Percentiles rank a stretch among this genome's conserved stretches.
Evolutionary conservation across 257 asterid species (phyloP).

Genomic region (Paulownia fortunei): DNA sequence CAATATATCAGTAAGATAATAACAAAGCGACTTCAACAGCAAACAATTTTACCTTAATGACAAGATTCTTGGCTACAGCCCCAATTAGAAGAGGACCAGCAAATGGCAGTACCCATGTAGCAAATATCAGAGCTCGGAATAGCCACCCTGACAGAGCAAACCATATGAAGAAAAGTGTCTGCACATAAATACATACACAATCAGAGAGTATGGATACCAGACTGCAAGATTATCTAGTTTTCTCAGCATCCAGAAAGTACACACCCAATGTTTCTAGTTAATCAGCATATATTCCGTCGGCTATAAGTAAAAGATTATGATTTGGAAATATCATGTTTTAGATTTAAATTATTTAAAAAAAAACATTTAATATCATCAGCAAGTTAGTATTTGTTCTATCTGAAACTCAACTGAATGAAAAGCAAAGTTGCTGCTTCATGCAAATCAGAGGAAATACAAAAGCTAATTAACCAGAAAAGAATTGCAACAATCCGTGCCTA

Average conservation of each 20-base stretch:
- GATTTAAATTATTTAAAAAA: too few relatives aligned
- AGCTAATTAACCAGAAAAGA: too few relatives aligned
- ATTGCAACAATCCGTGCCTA: too few relatives aligned
- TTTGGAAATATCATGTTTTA: neutral
- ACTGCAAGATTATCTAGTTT: conserved; percentile 14
- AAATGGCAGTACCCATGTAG: conserved; percentile 91
- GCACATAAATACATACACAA: conserved; percentile 38
- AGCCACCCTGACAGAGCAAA: conserved; percentile 98
- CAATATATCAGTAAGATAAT: neutral
- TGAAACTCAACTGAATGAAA: conserved; percentile 20
- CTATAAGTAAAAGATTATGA: too few relatives aligned
- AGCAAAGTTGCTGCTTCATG: neutral
- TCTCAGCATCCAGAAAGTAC: conserved; percentile 12
- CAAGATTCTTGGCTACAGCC: conserved; percentile 85
- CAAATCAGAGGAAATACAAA: too few relatives aligned
- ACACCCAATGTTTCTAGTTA: neutral
- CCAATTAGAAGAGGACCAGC: conserved; percentile 96
- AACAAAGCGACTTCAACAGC: conserved; percentile 6
- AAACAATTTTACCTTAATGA: conserved; percentile 68
- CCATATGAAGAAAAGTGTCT: conserved; percentile 95
- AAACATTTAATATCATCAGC: too few relatives aligned
- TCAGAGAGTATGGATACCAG: conserved; percentile 13
- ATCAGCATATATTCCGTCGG: conserved; percentile 23
- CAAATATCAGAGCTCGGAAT: conserved; percentile 75
- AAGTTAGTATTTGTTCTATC: neutral